Base-by-base conservation (phyloP, 805 yeast genomes). In the Nakazawaea pomicola region DNA sequence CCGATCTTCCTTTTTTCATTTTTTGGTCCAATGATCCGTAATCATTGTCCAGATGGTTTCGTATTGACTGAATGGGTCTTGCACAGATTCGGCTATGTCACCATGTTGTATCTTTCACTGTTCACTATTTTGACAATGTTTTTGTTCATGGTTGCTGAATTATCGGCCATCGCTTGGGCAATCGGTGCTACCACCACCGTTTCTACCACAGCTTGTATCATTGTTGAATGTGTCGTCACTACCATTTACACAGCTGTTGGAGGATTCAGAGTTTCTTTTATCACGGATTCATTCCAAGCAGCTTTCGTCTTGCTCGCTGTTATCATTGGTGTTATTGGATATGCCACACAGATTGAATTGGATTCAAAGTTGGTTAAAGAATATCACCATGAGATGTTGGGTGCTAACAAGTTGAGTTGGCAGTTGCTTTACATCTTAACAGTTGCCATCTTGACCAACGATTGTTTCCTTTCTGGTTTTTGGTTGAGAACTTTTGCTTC, bases 401-500 rank as follows among this genome's bases (percentile, higher is more conserved):
- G 78, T 29, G 74, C 80, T 2, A 82, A 78, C 54, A 75, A 74
- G 49, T 67, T 89, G 29, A 95, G 96, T 14, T 89, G 96, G 95
- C 93, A 88, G 68, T 72, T 90, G 48, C 58, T 90, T 25, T 90
- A 88, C 57, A 89, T 90, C 48, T 67, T 90, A 49, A 74, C 82
- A 6, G 82, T 90, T 24, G 96, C 97, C 20, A 84, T 90, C 55
- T 74, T 88, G 43, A 85, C 96, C 25, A 90, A 90, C 54, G 96
- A 88, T 57, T 78, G 90, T 57, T 90, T 90, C 62, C 65, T 90
- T 71, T 76, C 95, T 24, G 96, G 96, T 0, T 89, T 90, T 59
- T 90, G 98, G 98, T 65, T 90, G 46, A 72, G 98, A 55, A 86
- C 98, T 1, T 90, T 90, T 67, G 95, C 98, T 5, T 81, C 95